These are phyloP conservation scores for Phlebiopsis flavidoalba DNA, from an alignment of 768 basidiomycete species.

Conservation along the genomic window DNA sequence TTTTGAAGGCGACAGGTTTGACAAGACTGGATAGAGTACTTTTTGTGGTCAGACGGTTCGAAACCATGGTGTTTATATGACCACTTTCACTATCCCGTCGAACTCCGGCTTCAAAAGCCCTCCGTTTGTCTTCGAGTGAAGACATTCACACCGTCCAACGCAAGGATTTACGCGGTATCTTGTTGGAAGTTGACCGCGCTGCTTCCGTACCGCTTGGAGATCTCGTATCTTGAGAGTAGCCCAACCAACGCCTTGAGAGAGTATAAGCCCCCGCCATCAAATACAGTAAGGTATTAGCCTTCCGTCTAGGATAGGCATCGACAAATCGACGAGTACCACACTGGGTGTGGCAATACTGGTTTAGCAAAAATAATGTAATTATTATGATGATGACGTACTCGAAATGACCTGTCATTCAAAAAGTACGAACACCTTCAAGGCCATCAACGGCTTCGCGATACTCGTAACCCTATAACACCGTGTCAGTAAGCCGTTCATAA, in stretches of 20 bases:
- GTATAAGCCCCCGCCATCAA: neutral
- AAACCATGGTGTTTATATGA: neutral
- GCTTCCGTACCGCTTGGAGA: conserved; percentile 48
- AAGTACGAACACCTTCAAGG: conserved; percentile 75
- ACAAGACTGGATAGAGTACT: conserved; percentile 65
- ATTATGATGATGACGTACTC: conserved; percentile 54
- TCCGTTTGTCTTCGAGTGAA: conserved; percentile 85
- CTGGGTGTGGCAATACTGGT: conserved; percentile 35
- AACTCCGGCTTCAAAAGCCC: conserved; percentile 91
- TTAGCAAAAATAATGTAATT: conserved; percentile 5
- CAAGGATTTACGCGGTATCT: conserved; percentile 63
- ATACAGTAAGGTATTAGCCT: conserved; percentile 10
- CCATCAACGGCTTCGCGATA: conserved; percentile 81
- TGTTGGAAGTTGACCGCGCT: conserved; percentile 14
- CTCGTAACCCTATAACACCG: conserved; percentile 52
- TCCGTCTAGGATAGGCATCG: conserved; percentile 95
- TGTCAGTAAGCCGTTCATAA: neutral
- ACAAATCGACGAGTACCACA: conserved; percentile 82
- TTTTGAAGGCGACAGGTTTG: conserved; percentile 94
- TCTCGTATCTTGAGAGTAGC: conserved; percentile 81
- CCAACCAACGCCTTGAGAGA: conserved; percentile 59
- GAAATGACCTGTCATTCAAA: conserved; percentile 69
- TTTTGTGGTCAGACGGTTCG: neutral
- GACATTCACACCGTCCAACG: conserved; percentile 94
- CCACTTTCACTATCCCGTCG: conserved; percentile 90